Percentiles rank a stretch among this genome's conserved stretches.
phyloP scores from a whole-genome alignment of 2,329 filamentous ascomycete species.

The Blastomyces emzantsi region DNA sequence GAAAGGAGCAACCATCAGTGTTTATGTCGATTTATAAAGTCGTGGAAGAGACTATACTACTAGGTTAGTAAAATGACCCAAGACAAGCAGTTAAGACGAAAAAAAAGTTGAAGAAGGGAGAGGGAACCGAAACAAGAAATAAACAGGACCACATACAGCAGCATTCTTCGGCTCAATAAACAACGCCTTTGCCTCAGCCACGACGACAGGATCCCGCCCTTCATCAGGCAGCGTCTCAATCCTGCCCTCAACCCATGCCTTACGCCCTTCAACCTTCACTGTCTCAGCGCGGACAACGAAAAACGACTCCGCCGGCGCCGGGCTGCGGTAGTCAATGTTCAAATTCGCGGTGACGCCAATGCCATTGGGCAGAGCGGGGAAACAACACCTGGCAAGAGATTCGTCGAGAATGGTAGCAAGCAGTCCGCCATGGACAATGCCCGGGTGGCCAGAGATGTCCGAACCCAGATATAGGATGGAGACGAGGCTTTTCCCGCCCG shows the following conservation, averaged over 20 bases:
- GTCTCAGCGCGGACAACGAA: constrained; percentile 46
- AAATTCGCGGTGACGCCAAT: constrained; percentile 51
- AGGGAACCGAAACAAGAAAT: neutral
- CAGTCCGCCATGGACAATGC: constrained; percentile 61
- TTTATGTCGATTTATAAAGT: constrained; percentile 15
- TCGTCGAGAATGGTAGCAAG: constrained; percentile 63
- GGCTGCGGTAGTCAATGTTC: constrained; percentile 54
- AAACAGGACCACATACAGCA: constrained; percentile 46
- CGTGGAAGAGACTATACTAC: constrained; percentile 14
- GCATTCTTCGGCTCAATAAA: constrained; percentile 58
- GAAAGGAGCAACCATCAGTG: neutral
- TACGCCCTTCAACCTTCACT: constrained; percentile 32
- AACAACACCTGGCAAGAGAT: constrained; percentile 54
- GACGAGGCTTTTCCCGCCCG: constrained; percentile 57
- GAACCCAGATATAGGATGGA: constrained; percentile 59
- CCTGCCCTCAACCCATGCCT: constrained; percentile 32
- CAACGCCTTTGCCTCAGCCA: constrained; percentile 50
- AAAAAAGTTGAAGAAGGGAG: neutral
- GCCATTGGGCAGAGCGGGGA: constrained; percentile 39
- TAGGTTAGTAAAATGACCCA: neutral
- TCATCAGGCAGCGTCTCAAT: constrained; percentile 47
- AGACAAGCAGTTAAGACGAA: constrained; percentile 1
- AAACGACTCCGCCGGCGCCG: constrained; percentile 52
- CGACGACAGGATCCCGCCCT: constrained; percentile 61
- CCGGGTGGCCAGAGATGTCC: constrained; percentile 59